These are phyloP conservation scores for Fereydounia khargensis DNA, from an alignment of 1,284 basidiomycete species.

Conservation along the genomic window DNA sequence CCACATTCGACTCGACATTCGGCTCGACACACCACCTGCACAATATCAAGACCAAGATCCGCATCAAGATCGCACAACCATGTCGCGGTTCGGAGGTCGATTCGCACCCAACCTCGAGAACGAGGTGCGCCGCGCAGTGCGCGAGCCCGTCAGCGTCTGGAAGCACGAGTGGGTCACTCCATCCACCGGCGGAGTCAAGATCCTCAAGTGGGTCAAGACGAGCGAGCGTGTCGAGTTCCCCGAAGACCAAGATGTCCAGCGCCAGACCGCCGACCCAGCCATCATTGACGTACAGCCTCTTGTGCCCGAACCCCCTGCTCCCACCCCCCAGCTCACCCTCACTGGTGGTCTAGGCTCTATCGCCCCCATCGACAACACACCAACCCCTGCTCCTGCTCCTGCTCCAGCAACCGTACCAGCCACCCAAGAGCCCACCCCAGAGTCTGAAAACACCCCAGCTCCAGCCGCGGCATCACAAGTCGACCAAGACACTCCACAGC, in stretches of 20 bases:
- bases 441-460: not conserved
- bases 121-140: not conserved
- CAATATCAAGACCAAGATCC: too few relatives aligned
- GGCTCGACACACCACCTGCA: too few relatives aligned
- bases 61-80: too few relatives aligned
- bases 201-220: not conserved
- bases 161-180: not conserved
- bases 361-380: not conserved
- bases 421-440: not conserved
- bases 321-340: not conserved
- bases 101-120: not conserved
- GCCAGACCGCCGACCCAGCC: too few relatives aligned
- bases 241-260: not conserved
- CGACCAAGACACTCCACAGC: not conserved
- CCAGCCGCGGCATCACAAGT: not conserved
- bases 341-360: not conserved
- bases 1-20: too few relatives aligned
- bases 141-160: not conserved
- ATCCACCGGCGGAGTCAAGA: not conserved
- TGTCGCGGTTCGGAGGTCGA: not conserved
- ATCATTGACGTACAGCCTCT: not conserved
- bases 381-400: not conserved
- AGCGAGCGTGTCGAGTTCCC: not conserved
- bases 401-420: not conserved
- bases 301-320: not conserved